Evolutionary conservation across 805 yeast species (phyloP).

Genomic region (Sugiyamaella chiloensis): DNA sequence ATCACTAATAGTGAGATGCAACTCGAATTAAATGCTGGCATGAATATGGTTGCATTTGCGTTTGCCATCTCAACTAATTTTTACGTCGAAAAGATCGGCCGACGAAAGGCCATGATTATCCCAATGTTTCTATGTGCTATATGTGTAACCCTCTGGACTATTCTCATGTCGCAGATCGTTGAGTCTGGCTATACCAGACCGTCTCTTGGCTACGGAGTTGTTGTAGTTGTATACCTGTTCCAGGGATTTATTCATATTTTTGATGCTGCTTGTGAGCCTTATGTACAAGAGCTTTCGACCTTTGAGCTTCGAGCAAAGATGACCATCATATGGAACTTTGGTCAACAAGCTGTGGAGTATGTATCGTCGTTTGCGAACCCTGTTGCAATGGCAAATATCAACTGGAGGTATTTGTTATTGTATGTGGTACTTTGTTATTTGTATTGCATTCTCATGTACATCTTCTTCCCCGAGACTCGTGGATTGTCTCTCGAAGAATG

Average conservation of each 20-base stretch:
- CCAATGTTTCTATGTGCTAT: conserved; percentile 8
- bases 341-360: conserved; percentile 8
- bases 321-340: conserved; percentile 28
- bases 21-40: conserved; percentile 15
- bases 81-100: conserved; percentile 41
- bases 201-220: conserved; percentile 13
- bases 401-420: conserved; percentile 46
- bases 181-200: conserved; percentile 8
- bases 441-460: conserved; percentile 31
- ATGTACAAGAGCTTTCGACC: conserved; percentile 26
- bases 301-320: conserved; percentile 41
- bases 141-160: conserved; percentile 36
- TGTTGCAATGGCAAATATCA: conserved; percentile 40
- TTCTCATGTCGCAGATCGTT: conserved; percentile 11
- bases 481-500: conserved; percentile 45
- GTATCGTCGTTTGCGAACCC: conserved; percentile 37
- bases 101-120: conserved; percentile 4
- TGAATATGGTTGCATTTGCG: conserved; percentile 11
- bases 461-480: conserved; percentile 42
- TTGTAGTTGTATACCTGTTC: conserved; percentile 20
- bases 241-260: conserved; percentile 15
- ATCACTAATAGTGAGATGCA: conserved; percentile 34
- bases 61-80: conserved; percentile 34
- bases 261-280: conserved; percentile 30
- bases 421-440: conserved; percentile 25